Percentiles rank a stretch among this genome's conserved stretches.
Conservation (phyloP, 768 basidiomycete genomes). For the Mycena chlorophos region DNA sequence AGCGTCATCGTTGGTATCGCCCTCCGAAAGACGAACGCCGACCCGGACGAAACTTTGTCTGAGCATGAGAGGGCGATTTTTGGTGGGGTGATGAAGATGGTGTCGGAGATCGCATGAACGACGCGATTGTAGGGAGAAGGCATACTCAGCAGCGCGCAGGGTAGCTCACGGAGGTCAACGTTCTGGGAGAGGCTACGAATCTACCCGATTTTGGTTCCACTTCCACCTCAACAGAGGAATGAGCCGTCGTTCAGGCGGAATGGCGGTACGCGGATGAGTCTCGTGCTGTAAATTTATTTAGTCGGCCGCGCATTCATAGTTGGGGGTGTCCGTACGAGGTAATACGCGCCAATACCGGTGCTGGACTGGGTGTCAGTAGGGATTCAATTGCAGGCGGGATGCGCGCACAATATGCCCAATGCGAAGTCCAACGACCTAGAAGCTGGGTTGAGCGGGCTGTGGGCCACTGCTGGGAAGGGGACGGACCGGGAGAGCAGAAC, state of each 20-base stretch:
- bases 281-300: too few relatives aligned
- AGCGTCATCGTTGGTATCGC: conserved; percentile 79
- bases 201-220: conserved; percentile 42
- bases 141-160: too few relatives aligned
- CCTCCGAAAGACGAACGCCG: conserved; percentile 42
- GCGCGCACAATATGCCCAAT: conserved; percentile 57
- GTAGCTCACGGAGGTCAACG: too few relatives aligned
- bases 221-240: conserved; percentile 65
- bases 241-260: conserved; percentile 56
- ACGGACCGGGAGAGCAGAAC: conserved; percentile 55
- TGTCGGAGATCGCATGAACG: conserved; percentile 33
- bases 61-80: conserved; percentile 48
- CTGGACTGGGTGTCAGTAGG: conserved; percentile 3
- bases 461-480: conserved; percentile 2
- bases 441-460: conserved; percentile 8
- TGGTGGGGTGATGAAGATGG: conserved; percentile 48
- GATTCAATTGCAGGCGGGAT: neutral
- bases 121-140: too few relatives aligned
- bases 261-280: conserved; percentile 71
- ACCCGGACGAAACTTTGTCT: conserved; percentile 31
- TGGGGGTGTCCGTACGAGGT: too few relatives aligned
- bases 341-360: conserved; percentile 76
- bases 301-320: too few relatives aligned
- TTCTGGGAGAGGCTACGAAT: too few relatives aligned
- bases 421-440: conserved; percentile 67